A percentile compares a stretch with the other conserved stretches of the same genome.
These are phyloP conservation scores for Phytophthora hibernalis DNA, from an alignment of 352 stramenopile species.

Conservation along the genomic window DNA sequence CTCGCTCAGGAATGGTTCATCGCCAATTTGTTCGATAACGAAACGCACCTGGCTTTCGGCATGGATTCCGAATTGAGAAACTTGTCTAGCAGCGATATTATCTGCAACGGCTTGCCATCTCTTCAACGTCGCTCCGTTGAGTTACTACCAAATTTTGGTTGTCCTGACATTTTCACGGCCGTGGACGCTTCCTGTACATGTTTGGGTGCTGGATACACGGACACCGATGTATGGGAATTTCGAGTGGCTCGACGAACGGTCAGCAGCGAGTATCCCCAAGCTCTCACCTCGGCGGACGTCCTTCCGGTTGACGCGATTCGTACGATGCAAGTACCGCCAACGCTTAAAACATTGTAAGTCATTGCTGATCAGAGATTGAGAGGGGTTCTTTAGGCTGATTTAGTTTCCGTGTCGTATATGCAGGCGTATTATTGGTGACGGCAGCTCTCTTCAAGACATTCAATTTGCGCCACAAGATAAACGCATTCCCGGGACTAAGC, in stretches of 20 bases:
- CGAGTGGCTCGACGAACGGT: conserved; percentile 13
- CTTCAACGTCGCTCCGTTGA: conserved; percentile 31
- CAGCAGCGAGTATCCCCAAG: conserved; percentile 24
- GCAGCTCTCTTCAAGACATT: conserved; percentile 27
- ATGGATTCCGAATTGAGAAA: conserved; percentile 33
- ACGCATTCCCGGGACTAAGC: conserved; percentile 24
- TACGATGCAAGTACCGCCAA: conserved; percentile 37
- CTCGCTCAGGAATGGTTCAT: conserved; percentile 44
- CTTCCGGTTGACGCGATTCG: conserved; percentile 38
- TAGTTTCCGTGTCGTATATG: background rate
- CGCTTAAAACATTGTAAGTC: conserved; percentile 38
- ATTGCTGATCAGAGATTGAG: background rate
- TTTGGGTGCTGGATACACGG: conserved; percentile 22
- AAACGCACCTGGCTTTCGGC: conserved; percentile 42
- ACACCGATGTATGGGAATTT: conserved; percentile 38
- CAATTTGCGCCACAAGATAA: conserved; percentile 37
- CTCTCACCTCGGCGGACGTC: conserved; percentile 21
- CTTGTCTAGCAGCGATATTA: conserved; percentile 30
- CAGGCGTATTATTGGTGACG: conserved; percentile 39
- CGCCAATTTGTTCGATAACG: conserved; percentile 36
- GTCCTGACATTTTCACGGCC: conserved; percentile 42
- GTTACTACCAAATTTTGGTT: conserved; percentile 34
- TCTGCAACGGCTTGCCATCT: conserved; percentile 38
- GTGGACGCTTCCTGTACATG: conserved; percentile 42
- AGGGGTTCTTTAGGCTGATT: background rate